phyloP scores from a whole-genome alignment of 163 green algal species.

The Scenedesmus sp. region DNA sequence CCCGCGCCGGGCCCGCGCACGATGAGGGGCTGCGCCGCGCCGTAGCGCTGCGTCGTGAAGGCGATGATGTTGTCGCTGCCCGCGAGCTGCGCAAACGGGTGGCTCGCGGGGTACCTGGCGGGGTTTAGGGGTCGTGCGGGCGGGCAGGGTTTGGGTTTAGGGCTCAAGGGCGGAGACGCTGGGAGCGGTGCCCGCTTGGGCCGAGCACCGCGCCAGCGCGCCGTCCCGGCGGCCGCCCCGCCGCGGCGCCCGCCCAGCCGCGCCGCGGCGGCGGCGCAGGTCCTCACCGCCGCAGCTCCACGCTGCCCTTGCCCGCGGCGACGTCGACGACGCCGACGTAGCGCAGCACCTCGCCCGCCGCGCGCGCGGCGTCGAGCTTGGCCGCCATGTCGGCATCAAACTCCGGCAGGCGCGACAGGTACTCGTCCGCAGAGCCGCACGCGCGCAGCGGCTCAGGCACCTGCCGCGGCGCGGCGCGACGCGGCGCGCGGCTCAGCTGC shows the following conservation, averaged over 20 bases:
- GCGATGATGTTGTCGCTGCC: slow-evolving; percentile 92
- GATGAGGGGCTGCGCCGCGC: slow-evolving; percentile 75
- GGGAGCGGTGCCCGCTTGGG: no score
- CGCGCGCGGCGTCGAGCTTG: slow-evolving; percentile 71
- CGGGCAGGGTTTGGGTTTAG: no score
- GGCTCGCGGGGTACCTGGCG: slow-evolving; percentile 69
- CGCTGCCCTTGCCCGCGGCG: slow-evolving; percentile 60
- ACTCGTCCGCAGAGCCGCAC: slow-evolving; percentile 69
- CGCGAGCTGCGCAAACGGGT: slow-evolving; percentile 86
- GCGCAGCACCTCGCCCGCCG: slow-evolving; percentile 72
- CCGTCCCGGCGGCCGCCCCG: no score
- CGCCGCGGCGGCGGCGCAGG: no score
- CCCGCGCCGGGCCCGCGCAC: slow-evolving; percentile 90
- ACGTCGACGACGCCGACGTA: slow-evolving; percentile 82
- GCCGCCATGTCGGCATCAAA: slow-evolving; percentile 86
- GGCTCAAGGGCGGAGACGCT: no score
- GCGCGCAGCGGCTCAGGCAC: slow-evolving; percentile 61
- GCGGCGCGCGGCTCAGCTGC: no score
- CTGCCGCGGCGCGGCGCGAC: not conserved
- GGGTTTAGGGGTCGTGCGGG: no score
- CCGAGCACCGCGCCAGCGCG: no score
- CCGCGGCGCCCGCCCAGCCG: no score
- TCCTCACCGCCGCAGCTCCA: slow-evolving; percentile 79
- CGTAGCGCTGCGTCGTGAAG: slow-evolving; percentile 88
- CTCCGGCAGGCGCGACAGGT: slow-evolving; percentile 84